phyloP scores from a whole-genome alignment of 106 monocot genomes.

The Cymbidium sinense region DNA sequence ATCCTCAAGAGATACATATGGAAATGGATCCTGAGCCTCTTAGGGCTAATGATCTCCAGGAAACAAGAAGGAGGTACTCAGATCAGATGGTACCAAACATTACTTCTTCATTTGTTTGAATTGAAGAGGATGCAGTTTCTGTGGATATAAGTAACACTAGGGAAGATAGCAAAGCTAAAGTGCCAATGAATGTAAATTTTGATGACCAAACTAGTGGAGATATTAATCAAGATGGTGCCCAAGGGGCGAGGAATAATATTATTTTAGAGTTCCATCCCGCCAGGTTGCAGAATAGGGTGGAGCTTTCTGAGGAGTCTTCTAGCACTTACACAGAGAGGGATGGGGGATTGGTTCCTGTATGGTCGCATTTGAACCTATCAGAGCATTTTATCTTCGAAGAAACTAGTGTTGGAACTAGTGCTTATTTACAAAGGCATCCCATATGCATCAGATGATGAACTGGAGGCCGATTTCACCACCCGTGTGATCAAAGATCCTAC shows the following conservation, averaged over 20 bases:
- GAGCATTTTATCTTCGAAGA: constrained; percentile 11
- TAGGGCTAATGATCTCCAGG: constrained; percentile 14
- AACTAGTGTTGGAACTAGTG: no score
- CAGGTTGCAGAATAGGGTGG: no score
- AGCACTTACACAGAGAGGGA: constrained; percentile 63
- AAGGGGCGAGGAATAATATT: constrained; percentile 16
- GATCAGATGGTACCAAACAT: constrained; percentile 93
- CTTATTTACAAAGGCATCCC: no score
- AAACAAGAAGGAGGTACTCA: constrained; percentile 25
- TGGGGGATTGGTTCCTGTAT: constrained; percentile 78
- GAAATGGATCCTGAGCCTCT: constrained; percentile 48
- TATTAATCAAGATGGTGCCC: constrained; percentile 2
- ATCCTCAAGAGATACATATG: no score
- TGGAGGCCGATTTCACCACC: constrained; percentile 73
- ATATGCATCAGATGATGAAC: constrained; percentile 52
- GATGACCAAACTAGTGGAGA: no score
- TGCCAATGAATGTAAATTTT: no score
- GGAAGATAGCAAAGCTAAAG: no score
- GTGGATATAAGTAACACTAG: no score
- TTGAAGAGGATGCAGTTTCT: no score
- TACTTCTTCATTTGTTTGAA: constrained; percentile 69
- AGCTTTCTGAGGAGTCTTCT: no score
- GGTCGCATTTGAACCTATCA: constrained; percentile 60
- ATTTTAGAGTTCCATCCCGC: constrained; percentile 9
- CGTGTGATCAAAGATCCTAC: no score